Evolutionary conservation across 441 rosid genomes (phyloP), one percentile per base, ranked within the genome.

Genomic region (Biscutella laevigata): DNA sequence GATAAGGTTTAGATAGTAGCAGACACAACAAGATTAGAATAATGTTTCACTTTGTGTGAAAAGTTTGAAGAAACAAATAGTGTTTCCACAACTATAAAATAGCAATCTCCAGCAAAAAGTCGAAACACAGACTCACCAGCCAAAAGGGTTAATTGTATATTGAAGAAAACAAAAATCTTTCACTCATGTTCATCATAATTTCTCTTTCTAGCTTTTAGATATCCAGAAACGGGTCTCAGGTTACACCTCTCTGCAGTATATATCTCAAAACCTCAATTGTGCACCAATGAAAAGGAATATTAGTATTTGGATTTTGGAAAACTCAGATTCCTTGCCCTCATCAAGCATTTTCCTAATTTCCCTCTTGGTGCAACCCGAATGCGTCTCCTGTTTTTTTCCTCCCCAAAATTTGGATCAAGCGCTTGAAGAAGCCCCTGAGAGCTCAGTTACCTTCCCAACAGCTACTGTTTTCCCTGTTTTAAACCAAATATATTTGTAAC

Each of bases 401-500:
- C 58, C 2, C 64, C 58, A 63, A 57, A 52, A 1, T 16, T 58
- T 41, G 43, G 36, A 53, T 62, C 50, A 62, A 45, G 65, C 73
- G 55, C 66, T 69, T 53, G 70, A 43, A 39, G 47, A 3, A 44
- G 67, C 54, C 28, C 36, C 24, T 26, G 24, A 20, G 34, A 63
- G 66, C 8, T 44, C 66, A 53, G 43, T 69, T 36, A 69, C 73
- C 56, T 58, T 69, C 27, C 73, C 69, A n/a, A 69, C 62, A 7
- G 73, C 73, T 52, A 70, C 70, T 34, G 84, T 81, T 66, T 73
- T 88, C 32, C 99, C 99, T 67, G 58, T 46, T 17, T 13, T 5
- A 10, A 25, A 48, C 57, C 44, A 37, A 3, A 33, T 3, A 22
- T 2, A 16, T 30, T 33, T 29, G 48, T 50, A 14, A 7, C 33